Percentiles rank a stretch among this genome's conserved stretches.
Conservation (phyloP, 202 grass and related monocot genomes). For the Cymbopogon flexuosus region DNA sequence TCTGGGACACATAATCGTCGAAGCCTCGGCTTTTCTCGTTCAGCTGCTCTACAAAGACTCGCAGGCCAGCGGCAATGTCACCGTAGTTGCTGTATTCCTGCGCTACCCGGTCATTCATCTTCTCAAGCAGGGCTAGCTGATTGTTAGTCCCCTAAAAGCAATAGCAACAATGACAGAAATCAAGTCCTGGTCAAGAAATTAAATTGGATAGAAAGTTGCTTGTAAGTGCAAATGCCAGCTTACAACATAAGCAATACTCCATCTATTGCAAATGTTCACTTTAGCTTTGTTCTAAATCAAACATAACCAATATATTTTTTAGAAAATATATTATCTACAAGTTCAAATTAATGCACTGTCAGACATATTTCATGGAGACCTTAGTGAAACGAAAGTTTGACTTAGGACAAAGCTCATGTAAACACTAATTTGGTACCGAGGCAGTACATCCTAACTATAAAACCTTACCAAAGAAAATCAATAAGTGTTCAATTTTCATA, state of each 20-base stretch:
- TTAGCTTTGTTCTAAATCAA: neutral
- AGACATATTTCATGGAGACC: no score
- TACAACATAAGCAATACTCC: neutral
- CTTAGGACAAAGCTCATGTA: no score
- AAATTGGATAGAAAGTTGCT: neutral
- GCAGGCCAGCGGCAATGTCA: slow-evolving; percentile 65
- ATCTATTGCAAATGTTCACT: neutral
- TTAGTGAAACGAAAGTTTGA: no score
- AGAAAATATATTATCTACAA: neutral
- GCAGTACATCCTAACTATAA: neutral
- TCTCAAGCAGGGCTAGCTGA: slow-evolving; percentile 69
- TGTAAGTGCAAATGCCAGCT: neutral
- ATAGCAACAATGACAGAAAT: neutral
- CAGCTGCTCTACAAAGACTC: slow-evolving; percentile 85
- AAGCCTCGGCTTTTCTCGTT: slow-evolving; percentile 72
- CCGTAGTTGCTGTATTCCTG: slow-evolving; percentile 69
- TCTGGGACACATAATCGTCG: slow-evolving; percentile 55
- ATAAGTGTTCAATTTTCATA: no score
- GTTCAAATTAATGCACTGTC: no score
- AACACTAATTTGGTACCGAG: no score
- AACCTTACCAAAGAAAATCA: neutral
- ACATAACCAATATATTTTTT: neutral
- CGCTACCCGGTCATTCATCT: slow-evolving; percentile 65
- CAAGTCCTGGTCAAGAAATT: neutral
- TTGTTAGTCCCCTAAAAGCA: slow-evolving; percentile 70